These are phyloP conservation scores for Diospyros lotus DNA, from an alignment of 148 eudicot genomes.

Conservation along the genomic window DNA sequence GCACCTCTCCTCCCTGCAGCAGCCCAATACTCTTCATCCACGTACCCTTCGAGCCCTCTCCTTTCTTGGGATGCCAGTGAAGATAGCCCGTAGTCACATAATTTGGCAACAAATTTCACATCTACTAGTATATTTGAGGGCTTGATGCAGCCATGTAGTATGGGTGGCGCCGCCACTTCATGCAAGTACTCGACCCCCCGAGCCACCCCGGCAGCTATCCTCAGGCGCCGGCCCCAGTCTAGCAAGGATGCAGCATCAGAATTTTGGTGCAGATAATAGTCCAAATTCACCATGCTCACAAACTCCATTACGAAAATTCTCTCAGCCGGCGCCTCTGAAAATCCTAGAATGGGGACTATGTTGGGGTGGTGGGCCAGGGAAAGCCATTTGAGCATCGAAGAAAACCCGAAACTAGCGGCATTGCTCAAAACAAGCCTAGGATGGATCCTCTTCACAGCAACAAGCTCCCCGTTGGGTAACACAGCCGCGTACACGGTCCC, in stretches of 20 bases:
- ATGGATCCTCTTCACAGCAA: slow-evolving; percentile 68
- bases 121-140: slow-evolving; percentile 75
- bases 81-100: slow-evolving; percentile 79
- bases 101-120: slow-evolving; percentile 49
- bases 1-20: slow-evolving; percentile 29
- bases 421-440: slow-evolving; percentile 59
- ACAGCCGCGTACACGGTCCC: slow-evolving; percentile 71
- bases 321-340: slow-evolving; percentile 83
- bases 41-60: slow-evolving; percentile 66
- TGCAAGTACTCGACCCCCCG: slow-evolving; percentile 83
- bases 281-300: slow-evolving; percentile 62
- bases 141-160: slow-evolving; percentile 77
- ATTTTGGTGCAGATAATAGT: slow-evolving; percentile 55
- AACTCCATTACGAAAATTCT: slow-evolving; percentile 67
- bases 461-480: slow-evolving; percentile 42
- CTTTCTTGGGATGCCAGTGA: slow-evolving; percentile 44
- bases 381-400: slow-evolving; percentile 49
- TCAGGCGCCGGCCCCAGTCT: slow-evolving; percentile 63
- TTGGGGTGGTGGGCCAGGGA: slow-evolving; percentile 66
- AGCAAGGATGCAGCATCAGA: slow-evolving; percentile 35
- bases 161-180: slow-evolving; percentile 63
- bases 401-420: slow-evolving; percentile 48
- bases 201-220: slow-evolving; percentile 60
- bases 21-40: slow-evolving; percentile 78
- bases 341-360: slow-evolving; percentile 68